These are phyloP conservation scores for Cyberlindnera mycetangii DNA, from an alignment of 805 yeast genomes.

Conservation along the genomic window DNA sequence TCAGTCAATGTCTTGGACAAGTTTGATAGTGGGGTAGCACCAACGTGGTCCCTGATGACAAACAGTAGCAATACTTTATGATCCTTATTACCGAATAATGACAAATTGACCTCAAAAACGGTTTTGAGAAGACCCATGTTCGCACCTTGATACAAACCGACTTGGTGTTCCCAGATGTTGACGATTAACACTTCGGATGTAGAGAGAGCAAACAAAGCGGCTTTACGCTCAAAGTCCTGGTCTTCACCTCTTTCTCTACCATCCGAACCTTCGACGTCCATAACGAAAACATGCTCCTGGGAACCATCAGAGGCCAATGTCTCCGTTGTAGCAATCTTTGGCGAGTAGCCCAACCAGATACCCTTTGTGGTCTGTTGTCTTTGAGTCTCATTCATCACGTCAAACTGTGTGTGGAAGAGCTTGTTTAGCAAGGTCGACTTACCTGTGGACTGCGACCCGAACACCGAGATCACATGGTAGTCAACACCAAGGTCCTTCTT, in stretches of 20 bases:
- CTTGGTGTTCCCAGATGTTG: conserved; percentile 96
- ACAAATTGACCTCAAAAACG: conserved; percentile 91
- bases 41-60: conserved; percentile 90
- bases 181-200: conserved; percentile 88
- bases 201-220: conserved; percentile 90
- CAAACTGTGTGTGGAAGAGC: conserved; percentile 82
- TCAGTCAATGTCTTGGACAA: conserved; percentile 63
- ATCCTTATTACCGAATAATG: conserved; percentile 65
- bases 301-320: conserved; percentile 18
- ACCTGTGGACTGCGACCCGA: conserved; percentile 97
- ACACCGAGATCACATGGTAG: conserved; percentile 91
- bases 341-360: conserved; percentile 68
- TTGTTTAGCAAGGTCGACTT: conserved; percentile 88
- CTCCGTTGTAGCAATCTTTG: conserved; percentile 30
- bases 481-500: conserved; percentile 53
- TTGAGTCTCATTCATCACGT: conserved; percentile 84
- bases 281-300: conserved; percentile 55
- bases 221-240: conserved; percentile 95
- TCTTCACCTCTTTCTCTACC: conserved; percentile 98
- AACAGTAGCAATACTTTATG: conserved; percentile 72
- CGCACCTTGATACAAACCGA: conserved; percentile 96
- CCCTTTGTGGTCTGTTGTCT: conserved; percentile 93
- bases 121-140: conserved; percentile 94
- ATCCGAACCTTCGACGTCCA: conserved; percentile 99
- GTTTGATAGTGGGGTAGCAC: conserved; percentile 76